Conservation (phyloP, 768 basidiomycete species). For the Termitomyces heimii region DNA sequence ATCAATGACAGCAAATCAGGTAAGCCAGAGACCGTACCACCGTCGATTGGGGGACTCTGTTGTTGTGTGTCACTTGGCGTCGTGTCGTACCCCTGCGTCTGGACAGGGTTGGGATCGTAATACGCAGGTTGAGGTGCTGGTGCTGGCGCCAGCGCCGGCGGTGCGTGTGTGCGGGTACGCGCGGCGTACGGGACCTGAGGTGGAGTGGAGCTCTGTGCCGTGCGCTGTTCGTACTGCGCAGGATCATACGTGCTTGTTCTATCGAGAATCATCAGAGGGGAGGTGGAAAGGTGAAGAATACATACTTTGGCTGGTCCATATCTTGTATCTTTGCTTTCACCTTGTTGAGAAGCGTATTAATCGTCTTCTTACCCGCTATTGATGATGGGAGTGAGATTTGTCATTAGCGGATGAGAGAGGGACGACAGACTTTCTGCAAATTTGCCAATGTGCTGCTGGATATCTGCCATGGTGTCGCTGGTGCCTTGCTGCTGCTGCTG, state of each 20-base stretch:
- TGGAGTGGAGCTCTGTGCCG: constrained; percentile 1
- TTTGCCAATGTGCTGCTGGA: constrained; percentile 70
- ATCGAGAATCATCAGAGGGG: background rate
- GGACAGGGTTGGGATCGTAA: constrained; percentile 22
- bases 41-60: constrained; percentile 23
- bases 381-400: too few relatives aligned
- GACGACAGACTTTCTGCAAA: constrained; percentile 66
- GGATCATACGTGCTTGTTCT: constrained; percentile 8
- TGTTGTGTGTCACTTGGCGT: constrained; percentile 2
- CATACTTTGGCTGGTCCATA: constrained; percentile 51
- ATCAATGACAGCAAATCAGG: background rate
- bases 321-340: constrained; percentile 84
- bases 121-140: constrained; percentile 25
- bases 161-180: background rate
- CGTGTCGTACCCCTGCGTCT: constrained; percentile 14
- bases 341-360: constrained; percentile 64
- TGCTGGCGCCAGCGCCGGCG: constrained; percentile 16
- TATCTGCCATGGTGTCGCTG: constrained; percentile 56
- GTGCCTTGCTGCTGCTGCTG: background rate
- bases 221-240: constrained; percentile 7
- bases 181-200: constrained; percentile 4
- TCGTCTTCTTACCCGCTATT: constrained; percentile 78
- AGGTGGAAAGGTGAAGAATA: too few relatives aligned
- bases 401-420: background rate
- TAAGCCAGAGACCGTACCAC: constrained; percentile 17